These are phyloP conservation scores for Talaromyces thailandensis DNA, from an alignment of 495 filamentous ascomycete genomes.

Conservation along the genomic window DNA sequence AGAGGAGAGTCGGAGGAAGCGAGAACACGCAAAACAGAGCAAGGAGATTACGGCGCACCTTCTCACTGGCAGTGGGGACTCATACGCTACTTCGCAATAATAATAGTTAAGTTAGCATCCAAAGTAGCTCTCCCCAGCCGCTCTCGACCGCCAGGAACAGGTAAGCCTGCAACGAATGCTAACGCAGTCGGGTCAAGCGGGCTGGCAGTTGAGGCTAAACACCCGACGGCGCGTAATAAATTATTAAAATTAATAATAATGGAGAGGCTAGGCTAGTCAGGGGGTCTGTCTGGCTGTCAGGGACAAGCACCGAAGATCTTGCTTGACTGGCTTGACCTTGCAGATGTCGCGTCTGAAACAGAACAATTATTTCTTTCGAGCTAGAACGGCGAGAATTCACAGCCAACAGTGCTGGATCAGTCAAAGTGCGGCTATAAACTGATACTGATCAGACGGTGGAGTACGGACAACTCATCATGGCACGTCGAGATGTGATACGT, in stretches of 20 bases:
- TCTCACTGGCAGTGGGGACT: neutral
- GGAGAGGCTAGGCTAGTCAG: neutral
- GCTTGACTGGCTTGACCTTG: neutral
- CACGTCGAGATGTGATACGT: neutral
- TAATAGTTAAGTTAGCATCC: no score
- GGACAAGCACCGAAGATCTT: neutral
- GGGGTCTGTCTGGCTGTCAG: neutral
- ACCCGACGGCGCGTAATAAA: neutral
- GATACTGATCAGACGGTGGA: neutral
- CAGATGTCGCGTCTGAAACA: neutral
- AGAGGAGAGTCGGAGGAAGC: constrained; percentile 1
- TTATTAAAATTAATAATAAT: no score
- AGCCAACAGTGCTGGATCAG: neutral
- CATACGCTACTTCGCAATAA: no score
- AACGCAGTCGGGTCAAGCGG: constrained; percentile 6
- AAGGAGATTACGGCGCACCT: neutral
- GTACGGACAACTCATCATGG: neutral
- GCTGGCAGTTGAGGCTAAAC: neutral
- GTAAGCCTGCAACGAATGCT: neutral
- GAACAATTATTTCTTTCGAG: neutral
- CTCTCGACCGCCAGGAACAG: neutral
- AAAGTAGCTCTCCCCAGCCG: neutral
- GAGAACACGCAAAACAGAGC: neutral
- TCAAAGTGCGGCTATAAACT: neutral
- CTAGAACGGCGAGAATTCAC: neutral